Evolutionary conservation across 768 basidiomycete species (phyloP).

Genomic region (Lepiota subincarnata): DNA sequence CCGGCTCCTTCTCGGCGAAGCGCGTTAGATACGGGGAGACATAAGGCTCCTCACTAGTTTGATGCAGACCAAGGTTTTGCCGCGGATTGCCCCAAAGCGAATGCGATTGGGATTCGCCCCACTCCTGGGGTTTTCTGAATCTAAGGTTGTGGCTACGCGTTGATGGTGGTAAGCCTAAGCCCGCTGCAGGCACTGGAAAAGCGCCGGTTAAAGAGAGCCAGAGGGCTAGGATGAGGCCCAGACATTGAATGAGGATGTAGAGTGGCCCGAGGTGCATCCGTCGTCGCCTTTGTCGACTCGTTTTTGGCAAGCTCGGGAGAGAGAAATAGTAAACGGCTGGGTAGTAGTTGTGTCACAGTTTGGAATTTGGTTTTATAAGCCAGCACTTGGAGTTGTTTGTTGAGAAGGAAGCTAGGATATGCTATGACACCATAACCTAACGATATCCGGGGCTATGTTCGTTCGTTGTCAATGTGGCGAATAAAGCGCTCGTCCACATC

Average conservation of each 20-base stretch:
- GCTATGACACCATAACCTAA: too few species aligned
- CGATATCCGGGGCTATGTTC: too few species aligned
- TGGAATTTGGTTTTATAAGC: too few species aligned
- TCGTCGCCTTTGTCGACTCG: too few species aligned
- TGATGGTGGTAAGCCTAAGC: not conserved
- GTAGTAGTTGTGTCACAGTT: not conserved
- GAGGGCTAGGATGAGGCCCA: not conserved
- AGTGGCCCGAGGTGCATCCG: not conserved
- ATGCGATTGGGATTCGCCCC: slow-evolving; percentile 1
- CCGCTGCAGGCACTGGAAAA: not conserved
- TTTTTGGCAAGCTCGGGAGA: too few species aligned
- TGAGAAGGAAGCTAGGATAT: too few species aligned
- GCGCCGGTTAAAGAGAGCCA: not conserved
- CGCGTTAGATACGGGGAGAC: slow-evolving; percentile 4
- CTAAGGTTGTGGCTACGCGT: not conserved
- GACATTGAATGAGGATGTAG: not conserved
- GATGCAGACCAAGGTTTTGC: not conserved
- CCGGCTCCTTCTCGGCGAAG: not conserved
- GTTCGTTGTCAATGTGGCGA: too few species aligned
- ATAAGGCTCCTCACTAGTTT: not conserved
- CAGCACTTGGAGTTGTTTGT: not conserved
- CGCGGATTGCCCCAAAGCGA: not conserved
- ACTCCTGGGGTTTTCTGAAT: slow-evolving; percentile 5
- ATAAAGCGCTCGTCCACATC: too few species aligned
- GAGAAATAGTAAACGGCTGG: too few species aligned